Evolutionary conservation across 129 eudicot species (phyloP), one percentile per base, ranked within the genome.

Genomic region (Mikania micrantha): DNA sequence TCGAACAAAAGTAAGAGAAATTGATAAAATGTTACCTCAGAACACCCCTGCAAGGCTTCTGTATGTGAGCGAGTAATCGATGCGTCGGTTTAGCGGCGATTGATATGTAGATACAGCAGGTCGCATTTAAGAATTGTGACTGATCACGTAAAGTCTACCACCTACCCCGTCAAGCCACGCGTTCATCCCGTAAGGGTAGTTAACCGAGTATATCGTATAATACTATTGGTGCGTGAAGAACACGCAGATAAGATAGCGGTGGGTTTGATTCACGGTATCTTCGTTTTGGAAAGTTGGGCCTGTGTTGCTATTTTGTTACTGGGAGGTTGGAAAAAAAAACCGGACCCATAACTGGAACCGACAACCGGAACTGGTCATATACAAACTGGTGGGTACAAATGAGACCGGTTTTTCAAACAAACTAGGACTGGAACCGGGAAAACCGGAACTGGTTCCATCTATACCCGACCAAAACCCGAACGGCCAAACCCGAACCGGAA

Each of bases 111-210:
- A 39, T 41, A 54, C 17, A 54, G 60, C 29, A 66, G 48, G 22
- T 49, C 67, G 67, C 67, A 66, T 74, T 66, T 54, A 74, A 42
- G 79, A n/a, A n/a, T n/a, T n/a, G n/a, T n/a, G n/a, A 74, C 79
- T 66, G 29, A 20, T 59, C 28, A 29, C 15, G 11, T 48, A 0
- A n/a, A 17, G 20, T 64, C 39, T 64, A 65, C 79, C 54, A 74
- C 67, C 79, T 66, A 74, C 60, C 60, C 31, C 66, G 3, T 8
- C 7, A 0, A 0, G 0, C 4, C 27, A 66, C 79, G 67, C 72
- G 48, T 66, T 4, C 0, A 0, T 65, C 40, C 16, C 38, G 48
- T n/a, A n/a, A n/a, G n/a, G n/a, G n/a, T n/a, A 4, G 7, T 15
- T 20, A 7, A 2, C 19, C 6, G 49, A 7, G 20, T 17, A 27